phyloP scores from a whole-genome alignment of 2,329 filamentous ascomycete genomes.

The Arachnomyces sp. region DNA sequence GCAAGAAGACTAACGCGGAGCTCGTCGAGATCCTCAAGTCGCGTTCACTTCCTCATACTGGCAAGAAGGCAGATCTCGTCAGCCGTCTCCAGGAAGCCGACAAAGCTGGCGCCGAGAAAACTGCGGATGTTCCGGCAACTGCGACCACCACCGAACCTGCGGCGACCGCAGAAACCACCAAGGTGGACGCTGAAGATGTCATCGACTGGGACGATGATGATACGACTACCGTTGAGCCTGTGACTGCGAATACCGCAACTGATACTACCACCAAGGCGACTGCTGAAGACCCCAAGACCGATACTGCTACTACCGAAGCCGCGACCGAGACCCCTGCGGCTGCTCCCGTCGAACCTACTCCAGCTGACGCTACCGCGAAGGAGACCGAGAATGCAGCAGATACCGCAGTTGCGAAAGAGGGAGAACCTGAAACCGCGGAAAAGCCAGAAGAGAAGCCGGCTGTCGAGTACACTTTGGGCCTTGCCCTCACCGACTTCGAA shows the following conservation, averaged over 20 bases:
- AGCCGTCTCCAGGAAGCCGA: slow-evolving; percentile 41
- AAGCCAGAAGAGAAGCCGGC: slow-evolving; percentile 25
- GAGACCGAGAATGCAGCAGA: slow-evolving; percentile 3
- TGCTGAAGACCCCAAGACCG: slow-evolving; percentile 23
- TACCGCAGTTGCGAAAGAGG: slow-evolving; percentile 12
- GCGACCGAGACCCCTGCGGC: background rate
- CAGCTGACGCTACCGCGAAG: slow-evolving; percentile 7
- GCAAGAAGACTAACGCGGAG: slow-evolving; percentile 44
- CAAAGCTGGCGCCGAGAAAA: slow-evolving; percentile 30
- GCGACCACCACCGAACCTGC: slow-evolving; percentile 14
- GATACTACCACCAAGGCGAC: slow-evolving; percentile 20
- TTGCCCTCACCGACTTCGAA: slow-evolving; percentile 38
- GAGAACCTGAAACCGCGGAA: slow-evolving; percentile 14
- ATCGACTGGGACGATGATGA: slow-evolving; percentile 40
- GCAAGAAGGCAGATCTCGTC: slow-evolving; percentile 45
- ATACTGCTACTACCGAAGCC: slow-evolving; percentile 31
- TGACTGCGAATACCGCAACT: slow-evolving; percentile 19
- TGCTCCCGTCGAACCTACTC: slow-evolving; percentile 2
- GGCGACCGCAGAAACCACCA: slow-evolving; percentile 15
- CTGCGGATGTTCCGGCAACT: slow-evolving; percentile 2
- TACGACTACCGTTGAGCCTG: slow-evolving; percentile 18
- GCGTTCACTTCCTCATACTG: slow-evolving; percentile 40
- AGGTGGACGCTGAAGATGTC: slow-evolving; percentile 33
- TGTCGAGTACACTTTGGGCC: slow-evolving; percentile 33
- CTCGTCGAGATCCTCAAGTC: slow-evolving; percentile 43